These are phyloP conservation scores for Gymnopus androsaceus DNA, from an alignment of 1,284 basidiomycete genomes.

Conservation along the genomic window DNA sequence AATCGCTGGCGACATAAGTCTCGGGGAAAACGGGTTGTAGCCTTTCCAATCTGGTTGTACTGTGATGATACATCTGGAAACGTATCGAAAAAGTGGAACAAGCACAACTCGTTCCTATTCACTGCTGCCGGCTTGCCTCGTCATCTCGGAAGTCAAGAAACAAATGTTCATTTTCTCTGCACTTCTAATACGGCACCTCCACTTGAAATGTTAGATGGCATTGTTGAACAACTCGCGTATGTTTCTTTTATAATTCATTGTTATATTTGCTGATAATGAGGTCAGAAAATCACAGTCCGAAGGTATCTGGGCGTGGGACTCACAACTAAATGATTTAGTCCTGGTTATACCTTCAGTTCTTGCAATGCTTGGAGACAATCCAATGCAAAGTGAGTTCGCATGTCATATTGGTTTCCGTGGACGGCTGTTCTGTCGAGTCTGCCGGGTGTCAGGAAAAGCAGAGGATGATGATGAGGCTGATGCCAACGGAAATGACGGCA, in stretches of 20 bases:
- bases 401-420: slow-evolving; percentile 20
- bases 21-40: slow-evolving; percentile 9
- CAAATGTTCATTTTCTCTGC: no score
- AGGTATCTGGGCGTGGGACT: slow-evolving; percentile 25
- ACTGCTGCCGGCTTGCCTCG: slow-evolving; percentile 31
- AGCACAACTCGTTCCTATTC: slow-evolving; percentile 37
- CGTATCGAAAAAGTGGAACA: slow-evolving; percentile 44
- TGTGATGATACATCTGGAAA: slow-evolving; percentile 46
- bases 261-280: no score
- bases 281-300: no score
- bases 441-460: neutral
- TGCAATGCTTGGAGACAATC: slow-evolving; percentile 25
- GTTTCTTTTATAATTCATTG: no score
- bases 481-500: no score
- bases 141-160: neutral
- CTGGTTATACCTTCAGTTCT: slow-evolving; percentile 20
- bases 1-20: slow-evolving; percentile 20
- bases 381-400: slow-evolving; percentile 28
- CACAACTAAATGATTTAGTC: slow-evolving; percentile 14
- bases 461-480: neutral
- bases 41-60: slow-evolving; percentile 37
- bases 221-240: slow-evolving; percentile 22
- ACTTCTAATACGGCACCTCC: slow-evolving; percentile 27
- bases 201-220: slow-evolving; percentile 27
- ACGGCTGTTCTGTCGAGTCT: neutral